Conservation (phyloP, 257 asterid species). For the Scutellaria minor region DNA sequence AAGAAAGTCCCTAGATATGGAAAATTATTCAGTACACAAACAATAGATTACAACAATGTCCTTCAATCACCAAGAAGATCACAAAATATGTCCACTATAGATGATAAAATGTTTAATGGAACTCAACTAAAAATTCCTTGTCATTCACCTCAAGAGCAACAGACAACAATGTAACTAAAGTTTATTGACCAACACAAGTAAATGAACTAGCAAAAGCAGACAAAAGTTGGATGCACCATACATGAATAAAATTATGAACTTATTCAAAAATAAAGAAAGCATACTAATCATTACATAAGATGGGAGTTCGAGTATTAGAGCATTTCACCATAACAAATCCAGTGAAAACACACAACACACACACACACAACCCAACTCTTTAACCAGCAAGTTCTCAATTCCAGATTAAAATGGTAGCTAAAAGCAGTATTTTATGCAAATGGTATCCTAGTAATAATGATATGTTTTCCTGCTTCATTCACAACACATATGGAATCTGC, state of each 20-base stretch:
- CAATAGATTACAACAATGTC: neutral
- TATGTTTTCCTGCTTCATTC: neutral
- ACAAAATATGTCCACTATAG: neutral
- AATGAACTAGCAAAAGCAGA: no score
- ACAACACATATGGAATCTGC: neutral
- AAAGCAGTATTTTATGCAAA: neutral
- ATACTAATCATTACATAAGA: neutral
- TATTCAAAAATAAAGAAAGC: neutral
- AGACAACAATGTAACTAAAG: neutral
- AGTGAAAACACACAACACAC: slow-evolving; percentile 9
- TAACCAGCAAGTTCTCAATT: neutral
- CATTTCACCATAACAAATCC: neutral
- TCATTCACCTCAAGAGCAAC: neutral
- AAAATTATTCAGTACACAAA: neutral
- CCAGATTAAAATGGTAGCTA: slow-evolving; percentile 11
- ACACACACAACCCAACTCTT: neutral
- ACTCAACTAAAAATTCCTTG: neutral
- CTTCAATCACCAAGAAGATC: neutral
- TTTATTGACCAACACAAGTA: neutral
- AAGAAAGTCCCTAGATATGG: neutral
- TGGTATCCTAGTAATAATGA: neutral
- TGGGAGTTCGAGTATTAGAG: neutral
- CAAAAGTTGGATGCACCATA: no score
- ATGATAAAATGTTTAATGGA: neutral
- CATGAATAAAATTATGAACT: neutral